Conservation (phyloP, 352 stramenopile species). For the Phytophthora kernoviae region DNA sequence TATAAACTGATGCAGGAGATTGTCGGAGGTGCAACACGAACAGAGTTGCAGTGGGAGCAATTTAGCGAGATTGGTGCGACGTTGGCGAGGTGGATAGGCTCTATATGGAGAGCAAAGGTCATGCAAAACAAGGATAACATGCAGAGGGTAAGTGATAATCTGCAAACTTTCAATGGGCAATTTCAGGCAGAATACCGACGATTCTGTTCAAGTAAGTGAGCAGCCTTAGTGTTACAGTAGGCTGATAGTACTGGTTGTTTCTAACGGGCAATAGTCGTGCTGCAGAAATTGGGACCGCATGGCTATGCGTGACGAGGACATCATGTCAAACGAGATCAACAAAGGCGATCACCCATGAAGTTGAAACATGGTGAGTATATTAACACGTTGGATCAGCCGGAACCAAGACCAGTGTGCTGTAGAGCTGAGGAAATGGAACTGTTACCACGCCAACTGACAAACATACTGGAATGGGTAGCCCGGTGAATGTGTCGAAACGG, state of each 20-base stretch:
- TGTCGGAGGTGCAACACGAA: background rate
- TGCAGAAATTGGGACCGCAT: slow-evolving; percentile 1
- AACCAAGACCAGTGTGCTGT: too few species aligned
- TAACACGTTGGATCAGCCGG: background rate
- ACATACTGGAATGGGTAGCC: background rate
- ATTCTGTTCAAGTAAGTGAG: background rate
- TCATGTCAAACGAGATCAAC: background rate
- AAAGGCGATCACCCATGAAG: background rate
- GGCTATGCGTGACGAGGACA: background rate
- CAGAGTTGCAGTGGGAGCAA: background rate
- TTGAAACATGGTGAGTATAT: background rate
- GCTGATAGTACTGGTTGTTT: background rate
- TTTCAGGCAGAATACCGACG: background rate
- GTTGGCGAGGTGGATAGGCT: background rate
- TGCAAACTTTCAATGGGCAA: background rate
- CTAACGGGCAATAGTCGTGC: background rate
- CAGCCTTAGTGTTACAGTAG: too few species aligned
- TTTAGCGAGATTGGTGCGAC: background rate
- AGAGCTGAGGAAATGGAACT: background rate
- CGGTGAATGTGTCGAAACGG: background rate
- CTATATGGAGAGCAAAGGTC: background rate
- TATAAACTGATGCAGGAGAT: background rate
- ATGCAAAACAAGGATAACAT: background rate
- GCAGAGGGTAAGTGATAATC: background rate
- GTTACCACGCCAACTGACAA: background rate